Evolutionary conservation across 768 basidiomycete genomes (phyloP).

Genomic region (Amanita rimosa): DNA sequence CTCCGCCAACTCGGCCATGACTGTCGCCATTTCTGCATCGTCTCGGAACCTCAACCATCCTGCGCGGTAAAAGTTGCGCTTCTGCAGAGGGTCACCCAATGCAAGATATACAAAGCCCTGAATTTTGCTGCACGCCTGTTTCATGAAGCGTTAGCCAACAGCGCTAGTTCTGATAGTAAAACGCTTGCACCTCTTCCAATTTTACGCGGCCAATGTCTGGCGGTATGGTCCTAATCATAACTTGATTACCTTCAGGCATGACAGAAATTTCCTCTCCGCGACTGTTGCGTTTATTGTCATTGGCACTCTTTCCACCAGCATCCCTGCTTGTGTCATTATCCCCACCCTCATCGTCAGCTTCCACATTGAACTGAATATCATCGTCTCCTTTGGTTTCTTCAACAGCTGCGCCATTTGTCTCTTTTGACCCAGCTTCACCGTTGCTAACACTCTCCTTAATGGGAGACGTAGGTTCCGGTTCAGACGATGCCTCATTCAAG

Average conservation of each 20-base stretch:
- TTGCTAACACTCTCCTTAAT: constrained; percentile 41
- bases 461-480: constrained; percentile 37
- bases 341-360: constrained; percentile 58
- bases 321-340: constrained; percentile 52
- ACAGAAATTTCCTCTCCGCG: constrained; percentile 67
- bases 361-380: constrained; percentile 65
- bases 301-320: constrained; percentile 40
- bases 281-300: constrained; percentile 35
- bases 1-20: constrained; percentile 67
- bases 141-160: constrained; percentile 5
- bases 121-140: constrained; percentile 65
- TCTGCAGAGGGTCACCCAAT: constrained; percentile 84
- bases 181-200: constrained; percentile 66
- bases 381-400: constrained; percentile 64
- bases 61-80: constrained; percentile 88
- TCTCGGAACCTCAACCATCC: constrained; percentile 87
- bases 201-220: constrained; percentile 86
- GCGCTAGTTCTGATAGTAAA: constrained; percentile 9
- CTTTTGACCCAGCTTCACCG: constrained; percentile 25
- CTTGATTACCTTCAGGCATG: constrained; percentile 72
- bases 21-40: constrained; percentile 69
- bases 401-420: constrained; percentile 24
- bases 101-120: constrained; percentile 85
- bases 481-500: constrained; percentile 43
- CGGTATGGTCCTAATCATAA: constrained; percentile 92